These are phyloP conservation scores for Chlamydomonas asymmetrica DNA, from an alignment of 139 green algal genomes.

Conservation along the genomic window DNA sequence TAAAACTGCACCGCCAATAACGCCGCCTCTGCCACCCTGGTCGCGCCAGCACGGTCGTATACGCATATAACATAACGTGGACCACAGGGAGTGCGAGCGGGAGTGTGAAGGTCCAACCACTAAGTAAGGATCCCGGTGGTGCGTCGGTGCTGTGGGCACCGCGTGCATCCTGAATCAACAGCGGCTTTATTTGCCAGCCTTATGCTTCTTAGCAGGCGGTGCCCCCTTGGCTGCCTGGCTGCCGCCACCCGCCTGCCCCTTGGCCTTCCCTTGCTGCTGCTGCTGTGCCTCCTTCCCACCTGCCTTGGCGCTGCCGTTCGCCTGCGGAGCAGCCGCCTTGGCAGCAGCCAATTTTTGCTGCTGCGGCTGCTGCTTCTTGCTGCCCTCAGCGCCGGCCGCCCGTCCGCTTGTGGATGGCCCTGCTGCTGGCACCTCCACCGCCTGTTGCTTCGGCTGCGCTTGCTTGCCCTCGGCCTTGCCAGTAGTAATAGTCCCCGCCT, in stretches of 20 bases:
- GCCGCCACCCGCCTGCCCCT: background rate
- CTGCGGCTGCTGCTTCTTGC: slow-evolving; percentile 13
- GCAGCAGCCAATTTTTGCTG: slow-evolving; percentile 23
- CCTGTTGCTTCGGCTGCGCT: background rate
- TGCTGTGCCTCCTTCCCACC: slow-evolving; percentile 17
- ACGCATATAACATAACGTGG: no score
- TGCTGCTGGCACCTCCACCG: background rate
- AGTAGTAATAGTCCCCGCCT: background rate
- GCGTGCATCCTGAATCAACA: no score
- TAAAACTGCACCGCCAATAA: no score
- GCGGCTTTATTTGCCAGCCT: no score
- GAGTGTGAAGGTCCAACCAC: no score
- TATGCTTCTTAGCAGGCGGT: background rate
- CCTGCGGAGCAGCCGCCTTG: background rate
- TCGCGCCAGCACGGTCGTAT: no score
- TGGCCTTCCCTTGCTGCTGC: slow-evolving; percentile 14
- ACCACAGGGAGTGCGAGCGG: no score
- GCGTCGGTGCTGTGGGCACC: no score
- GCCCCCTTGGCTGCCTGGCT: background rate
- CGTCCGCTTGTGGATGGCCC: background rate
- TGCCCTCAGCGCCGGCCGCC: slow-evolving; percentile 2
- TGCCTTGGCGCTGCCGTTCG: slow-evolving; percentile 7
- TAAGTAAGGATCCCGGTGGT: no score
- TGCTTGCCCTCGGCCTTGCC: slow-evolving; percentile 24
- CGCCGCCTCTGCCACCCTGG: no score